Percentiles rank a stretch among this genome's conserved stretches.
Conservation (phyloP, 805 yeast species). For the Candida fluviatilis region DNA sequence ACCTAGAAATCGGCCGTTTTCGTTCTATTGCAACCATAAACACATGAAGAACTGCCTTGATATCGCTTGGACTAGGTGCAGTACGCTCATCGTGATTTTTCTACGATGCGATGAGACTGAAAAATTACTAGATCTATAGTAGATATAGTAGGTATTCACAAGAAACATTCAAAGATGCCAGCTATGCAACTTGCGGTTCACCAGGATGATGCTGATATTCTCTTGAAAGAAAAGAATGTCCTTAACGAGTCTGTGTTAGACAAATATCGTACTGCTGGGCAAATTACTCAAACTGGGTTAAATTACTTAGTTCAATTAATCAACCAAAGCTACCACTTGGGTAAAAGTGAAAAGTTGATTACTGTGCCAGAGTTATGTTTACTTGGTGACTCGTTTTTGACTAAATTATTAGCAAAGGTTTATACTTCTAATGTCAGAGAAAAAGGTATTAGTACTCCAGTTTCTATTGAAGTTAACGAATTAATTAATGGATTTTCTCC, state of each 20-base stretch:
- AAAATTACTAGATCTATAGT: background rate
- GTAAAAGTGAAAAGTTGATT: slow-evolving; percentile 37
- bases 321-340: slow-evolving; percentile 68
- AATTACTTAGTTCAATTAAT: slow-evolving; percentile 61
- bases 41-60: too few species aligned
- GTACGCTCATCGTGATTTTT: background rate
- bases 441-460: slow-evolving; percentile 93
- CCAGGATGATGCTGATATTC: slow-evolving; percentile 67
- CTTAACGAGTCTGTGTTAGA: slow-evolving; percentile 60
- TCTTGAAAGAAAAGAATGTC: slow-evolving; percentile 69
- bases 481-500: slow-evolving; percentile 80
- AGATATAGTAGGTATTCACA: background rate
- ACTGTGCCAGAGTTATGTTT: slow-evolving; percentile 72
- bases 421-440: slow-evolving; percentile 67
- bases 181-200: slow-evolving; percentile 72
- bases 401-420: slow-evolving; percentile 52
- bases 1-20: too few species aligned
- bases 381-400: slow-evolving; percentile 73
- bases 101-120: slow-evolving; percentile 4
- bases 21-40: too few species aligned
- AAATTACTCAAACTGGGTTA: slow-evolving; percentile 79
- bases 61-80: background rate
- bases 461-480: slow-evolving; percentile 79
- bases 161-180: slow-evolving; percentile 1
- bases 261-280: slow-evolving; percentile 87